A percentile compares a stretch with the other conserved stretches of the same genome.
phyloP scores from a whole-genome alignment of 2,329 filamentous ascomycete species.

The Sclerotinia subarctica region DNA sequence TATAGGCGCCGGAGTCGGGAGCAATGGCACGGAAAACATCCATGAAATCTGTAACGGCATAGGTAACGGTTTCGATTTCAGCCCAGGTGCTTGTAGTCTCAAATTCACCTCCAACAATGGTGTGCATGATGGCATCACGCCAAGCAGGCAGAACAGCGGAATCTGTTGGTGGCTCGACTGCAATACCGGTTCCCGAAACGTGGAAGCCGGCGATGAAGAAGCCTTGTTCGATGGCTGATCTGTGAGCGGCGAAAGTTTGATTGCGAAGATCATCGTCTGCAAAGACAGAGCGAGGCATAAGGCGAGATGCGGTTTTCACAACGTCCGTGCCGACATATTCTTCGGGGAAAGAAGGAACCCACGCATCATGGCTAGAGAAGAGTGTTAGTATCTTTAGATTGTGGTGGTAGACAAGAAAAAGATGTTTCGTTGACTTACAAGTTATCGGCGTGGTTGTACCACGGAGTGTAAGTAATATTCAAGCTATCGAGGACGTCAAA shows the following conservation, averaged over 20 bases:
- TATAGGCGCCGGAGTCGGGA: slow-evolving; percentile 19
- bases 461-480: slow-evolving; percentile 27
- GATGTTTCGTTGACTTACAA: slow-evolving; percentile 15
- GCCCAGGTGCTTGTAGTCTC: slow-evolving; percentile 43
- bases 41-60: slow-evolving; percentile 28
- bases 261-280: slow-evolving; percentile 32
- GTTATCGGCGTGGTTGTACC: slow-evolving; percentile 35
- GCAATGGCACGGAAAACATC: slow-evolving; percentile 24
- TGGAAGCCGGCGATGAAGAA: slow-evolving; percentile 38
- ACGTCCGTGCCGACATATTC: slow-evolving; percentile 38
- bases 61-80: slow-evolving; percentile 45
- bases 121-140: slow-evolving; percentile 26
- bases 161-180: slow-evolving; percentile 15
- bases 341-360: slow-evolving; percentile 43
- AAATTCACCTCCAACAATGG: slow-evolving; percentile 23
- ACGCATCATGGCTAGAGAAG: slow-evolving; percentile 30
- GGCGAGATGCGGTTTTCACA: slow-evolving; percentile 41
- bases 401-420: no score
- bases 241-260: slow-evolving; percentile 36
- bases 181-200: slow-evolving; percentile 22
- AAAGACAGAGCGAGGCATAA: slow-evolving; percentile 44
- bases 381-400: slow-evolving; percentile 19
- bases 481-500: slow-evolving; percentile 39
- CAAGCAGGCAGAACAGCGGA: slow-evolving; percentile 42
- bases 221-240: slow-evolving; percentile 37